Percentiles rank a stretch among this genome's conserved stretches.
Evolutionary conservation across 805 yeast genomes (phyloP).

Genomic region (Ogataea sp.): DNA sequence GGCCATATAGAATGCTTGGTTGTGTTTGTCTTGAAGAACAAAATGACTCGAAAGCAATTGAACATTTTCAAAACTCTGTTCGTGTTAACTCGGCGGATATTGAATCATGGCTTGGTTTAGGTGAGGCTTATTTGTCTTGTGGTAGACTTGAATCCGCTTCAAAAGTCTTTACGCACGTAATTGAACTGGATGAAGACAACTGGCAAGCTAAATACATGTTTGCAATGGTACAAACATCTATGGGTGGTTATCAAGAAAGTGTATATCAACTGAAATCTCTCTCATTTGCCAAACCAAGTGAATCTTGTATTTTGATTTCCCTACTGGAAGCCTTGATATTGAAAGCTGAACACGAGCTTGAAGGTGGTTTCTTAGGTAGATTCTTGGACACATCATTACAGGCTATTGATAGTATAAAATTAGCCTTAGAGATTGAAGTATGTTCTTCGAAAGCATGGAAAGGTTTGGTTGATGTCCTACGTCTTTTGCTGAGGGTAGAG

Average conservation of each 20-base stretch:
- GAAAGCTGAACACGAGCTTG: constrained; percentile 43
- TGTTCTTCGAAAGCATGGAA: constrained; percentile 59
- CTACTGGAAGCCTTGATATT: constrained; percentile 50
- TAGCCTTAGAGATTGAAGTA: constrained; percentile 13
- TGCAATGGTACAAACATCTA: constrained; percentile 54
- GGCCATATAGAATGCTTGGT: constrained; percentile 91
- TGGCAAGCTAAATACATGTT: constrained; percentile 62
- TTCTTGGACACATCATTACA: constrained; percentile 40
- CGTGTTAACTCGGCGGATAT: constrained; percentile 58
- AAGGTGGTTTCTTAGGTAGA: constrained; percentile 59
- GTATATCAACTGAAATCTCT: constrained; percentile 37
- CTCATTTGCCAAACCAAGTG: constrained; percentile 34
- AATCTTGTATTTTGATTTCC: constrained; percentile 41
- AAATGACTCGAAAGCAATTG: constrained; percentile 73
- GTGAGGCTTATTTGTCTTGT: constrained; percentile 84
- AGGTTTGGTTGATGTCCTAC: constrained; percentile 47
- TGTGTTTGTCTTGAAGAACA: constrained; percentile 64
- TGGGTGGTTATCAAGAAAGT: constrained; percentile 62
- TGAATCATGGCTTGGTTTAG: constrained; percentile 91
- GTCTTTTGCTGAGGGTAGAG: constrained; percentile 46
- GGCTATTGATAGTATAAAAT: constrained; percentile 26
- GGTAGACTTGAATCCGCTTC: constrained; percentile 84
- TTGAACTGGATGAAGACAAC: constrained; percentile 41
- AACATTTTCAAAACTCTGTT: constrained; percentile 81
- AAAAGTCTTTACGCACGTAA: constrained; percentile 69